These are phyloP conservation scores for Teratosphaeria viscida DNA, from an alignment of 2,329 filamentous ascomycete species.

Conservation along the genomic window DNA sequence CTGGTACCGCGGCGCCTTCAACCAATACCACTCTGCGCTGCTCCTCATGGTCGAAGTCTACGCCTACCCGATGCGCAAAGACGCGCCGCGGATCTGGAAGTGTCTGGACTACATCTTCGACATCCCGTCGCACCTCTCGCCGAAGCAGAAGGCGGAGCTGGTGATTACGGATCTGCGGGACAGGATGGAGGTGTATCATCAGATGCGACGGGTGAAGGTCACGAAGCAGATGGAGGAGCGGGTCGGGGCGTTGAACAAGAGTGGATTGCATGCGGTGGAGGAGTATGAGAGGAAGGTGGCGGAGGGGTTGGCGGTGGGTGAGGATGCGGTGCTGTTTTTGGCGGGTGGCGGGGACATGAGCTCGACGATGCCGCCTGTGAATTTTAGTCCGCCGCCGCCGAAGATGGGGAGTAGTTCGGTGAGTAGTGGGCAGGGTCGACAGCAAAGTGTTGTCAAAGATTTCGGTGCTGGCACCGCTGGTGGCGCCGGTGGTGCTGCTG, in stretches of 20 bases:
- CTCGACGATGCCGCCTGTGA: constrained; percentile 10
- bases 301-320: background rate
- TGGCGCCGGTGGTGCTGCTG: background rate
- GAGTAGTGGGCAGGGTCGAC: background rate
- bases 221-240: constrained; percentile 23
- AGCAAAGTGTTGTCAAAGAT: background rate
- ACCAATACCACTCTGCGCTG: constrained; percentile 62
- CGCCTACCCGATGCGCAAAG: constrained; percentile 44
- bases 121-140: constrained; percentile 41
- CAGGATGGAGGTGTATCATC: constrained; percentile 50
- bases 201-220: constrained; percentile 41
- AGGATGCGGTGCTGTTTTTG: background rate
- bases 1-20: constrained; percentile 62
- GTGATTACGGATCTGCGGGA: constrained; percentile 54
- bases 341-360: background rate
- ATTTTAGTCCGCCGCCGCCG: constrained; percentile 16
- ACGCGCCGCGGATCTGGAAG: constrained; percentile 58
- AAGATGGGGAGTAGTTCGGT: background rate
- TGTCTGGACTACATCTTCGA: constrained; percentile 65
- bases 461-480: background rate
- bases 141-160: constrained; percentile 47
- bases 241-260: constrained; percentile 7
- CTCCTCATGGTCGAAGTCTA: constrained; percentile 59
- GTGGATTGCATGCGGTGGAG: background rate
- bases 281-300: background rate